phyloP scores from a whole-genome alignment of 2,329 filamentous ascomycete genomes.

The Penicillium palitans region DNA sequence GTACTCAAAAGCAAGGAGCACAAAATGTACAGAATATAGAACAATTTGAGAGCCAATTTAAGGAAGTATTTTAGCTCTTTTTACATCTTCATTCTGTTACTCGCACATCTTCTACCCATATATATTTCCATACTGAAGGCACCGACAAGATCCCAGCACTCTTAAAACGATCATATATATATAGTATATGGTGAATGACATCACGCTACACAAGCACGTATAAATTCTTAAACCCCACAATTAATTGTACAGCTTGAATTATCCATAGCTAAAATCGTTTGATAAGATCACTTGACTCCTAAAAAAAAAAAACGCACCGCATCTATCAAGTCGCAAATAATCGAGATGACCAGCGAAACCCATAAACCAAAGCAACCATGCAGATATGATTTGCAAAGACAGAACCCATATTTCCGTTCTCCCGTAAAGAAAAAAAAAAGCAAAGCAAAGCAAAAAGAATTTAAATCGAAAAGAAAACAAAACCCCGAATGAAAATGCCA shows the following conservation, averaged over 20 bases:
- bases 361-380: constrained; percentile 11
- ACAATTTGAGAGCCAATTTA: neutral
- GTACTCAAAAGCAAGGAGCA: neutral
- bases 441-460: too few relatives aligned
- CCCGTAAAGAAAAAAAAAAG: neutral
- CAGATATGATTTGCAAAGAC: constrained; percentile 9
- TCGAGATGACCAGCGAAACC: constrained; percentile 2
- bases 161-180: neutral
- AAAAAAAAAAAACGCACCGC: neutral
- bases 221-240: neutral
- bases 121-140: neutral
- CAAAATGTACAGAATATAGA: neutral
- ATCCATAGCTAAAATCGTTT: neutral
- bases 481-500: constrained; percentile 4
- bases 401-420: constrained; percentile 4
- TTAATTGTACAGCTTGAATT: neutral
- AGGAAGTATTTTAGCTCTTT: neutral
- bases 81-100: neutral
- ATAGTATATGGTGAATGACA: neutral
- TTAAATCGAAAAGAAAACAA: neutral
- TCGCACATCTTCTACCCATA: too few relatives aligned
- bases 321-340: neutral
- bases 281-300: neutral
- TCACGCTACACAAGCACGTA: neutral
- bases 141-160: neutral